Evolutionary conservation across 139 green algal species (phyloP), one percentile per base, ranked within the genome.

Genomic region (Picochlorum sp.): DNA sequence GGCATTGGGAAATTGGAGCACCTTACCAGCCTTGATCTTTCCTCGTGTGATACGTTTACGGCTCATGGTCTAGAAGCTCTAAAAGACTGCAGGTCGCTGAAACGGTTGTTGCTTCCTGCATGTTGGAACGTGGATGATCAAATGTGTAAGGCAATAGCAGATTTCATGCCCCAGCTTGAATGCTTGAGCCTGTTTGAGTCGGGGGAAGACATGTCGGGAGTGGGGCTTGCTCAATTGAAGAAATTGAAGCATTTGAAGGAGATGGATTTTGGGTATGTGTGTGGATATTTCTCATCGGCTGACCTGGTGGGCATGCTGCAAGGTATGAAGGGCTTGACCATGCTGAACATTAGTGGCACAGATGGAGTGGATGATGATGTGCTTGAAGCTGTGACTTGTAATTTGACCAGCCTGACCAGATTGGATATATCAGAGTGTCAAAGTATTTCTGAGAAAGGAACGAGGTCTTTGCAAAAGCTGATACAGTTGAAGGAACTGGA

Each of bases 391-490:
- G 37, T 68, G 24, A 37, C 58, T 18, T 28, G 33, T 7, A 25
- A 45, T n/a, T 49, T 64, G 35, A 33, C 16, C 20, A 22, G 33
- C 29, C 52, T 73, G 28, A 63, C 36, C 3, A 28, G 32, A 51
- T 50, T 73, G 35, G 65, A 73, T 30, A 25, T 68, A 2, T 64
- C 50, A 43, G 65, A 73, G 20, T 68, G 65, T 50, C 65, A 73
- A 37, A 36, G 50, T 9, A 30, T 61, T 51, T 68, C 49, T 3
- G 16, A 36, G 3, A 50, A 22, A 5, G 65, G 58, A 3, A n/a
- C 29, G 22, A 50, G 52, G 28, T 14, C 16, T 36, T 50, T 73
- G 28, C 14, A 9, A 9, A 30, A 35, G 13, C 57, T 72, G 31
- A 31, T 33, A 12, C 14, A 30, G 10, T 50, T 73, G 50, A 29